phyloP scores from a whole-genome alignment of 768 basidiomycete genomes.

The Tricholomella constricta region DNA sequence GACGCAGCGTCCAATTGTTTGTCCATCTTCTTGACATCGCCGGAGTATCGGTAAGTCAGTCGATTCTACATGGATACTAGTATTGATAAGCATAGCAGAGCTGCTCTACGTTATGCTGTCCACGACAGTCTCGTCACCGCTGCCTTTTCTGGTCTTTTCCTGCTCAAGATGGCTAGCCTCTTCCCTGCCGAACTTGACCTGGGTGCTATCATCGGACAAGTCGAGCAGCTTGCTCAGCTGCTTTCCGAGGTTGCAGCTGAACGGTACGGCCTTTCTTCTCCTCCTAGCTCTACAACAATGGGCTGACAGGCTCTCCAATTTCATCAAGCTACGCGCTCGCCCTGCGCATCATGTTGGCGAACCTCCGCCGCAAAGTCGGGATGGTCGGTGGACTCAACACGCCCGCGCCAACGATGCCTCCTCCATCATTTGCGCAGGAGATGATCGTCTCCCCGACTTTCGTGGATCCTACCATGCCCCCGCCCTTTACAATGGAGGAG shows the following conservation, averaged over 20 bases:
- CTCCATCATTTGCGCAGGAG: conserved; percentile 54
- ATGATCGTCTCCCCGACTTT: conserved; percentile 63
- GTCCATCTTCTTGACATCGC: conserved; percentile 78
- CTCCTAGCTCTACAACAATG: background rate
- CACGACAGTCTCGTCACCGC: conserved; percentile 92
- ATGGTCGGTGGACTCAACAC: conserved; percentile 51
- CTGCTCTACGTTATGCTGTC: conserved; percentile 89
- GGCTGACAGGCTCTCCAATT: background rate
- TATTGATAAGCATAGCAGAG: conserved; percentile 42
- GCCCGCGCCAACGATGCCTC: conserved; percentile 52
- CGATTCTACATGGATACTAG: background rate
- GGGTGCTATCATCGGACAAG: conserved; percentile 73
- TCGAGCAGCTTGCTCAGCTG: conserved; percentile 88
- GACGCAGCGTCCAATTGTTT: conserved; percentile 88
- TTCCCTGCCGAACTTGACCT: conserved; percentile 87
- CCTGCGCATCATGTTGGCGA: conserved; percentile 90
- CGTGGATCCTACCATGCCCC: conserved; percentile 52
- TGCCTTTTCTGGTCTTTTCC: conserved; percentile 88
- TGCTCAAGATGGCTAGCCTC: conserved; percentile 92
- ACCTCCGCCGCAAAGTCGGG: conserved; percentile 86
- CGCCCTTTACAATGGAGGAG: conserved; percentile 84
- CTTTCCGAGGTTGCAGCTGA: conserved; percentile 94
- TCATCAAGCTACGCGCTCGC: conserved; percentile 80
- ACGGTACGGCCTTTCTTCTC: conserved; percentile 46
- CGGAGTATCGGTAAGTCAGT: conserved; percentile 77